phyloP scores from a whole-genome alignment of 1,139 yeast genomes.

The Kodamaea plutei region DNA sequence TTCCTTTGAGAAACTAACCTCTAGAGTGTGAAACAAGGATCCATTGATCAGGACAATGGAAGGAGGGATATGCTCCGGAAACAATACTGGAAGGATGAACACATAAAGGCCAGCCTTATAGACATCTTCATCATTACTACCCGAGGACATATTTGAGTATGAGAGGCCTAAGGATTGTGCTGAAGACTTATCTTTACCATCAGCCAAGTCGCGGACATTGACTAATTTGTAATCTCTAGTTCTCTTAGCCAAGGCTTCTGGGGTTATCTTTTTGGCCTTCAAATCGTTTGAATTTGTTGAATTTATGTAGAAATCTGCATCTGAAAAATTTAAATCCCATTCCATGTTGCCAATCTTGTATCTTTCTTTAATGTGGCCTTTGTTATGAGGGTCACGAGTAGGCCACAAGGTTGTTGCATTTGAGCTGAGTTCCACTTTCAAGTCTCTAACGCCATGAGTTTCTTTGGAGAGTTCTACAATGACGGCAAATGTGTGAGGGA shows the following conservation, averaged over 20 bases:
- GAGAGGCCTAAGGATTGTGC: too few species aligned
- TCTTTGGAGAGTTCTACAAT: slow-evolving; percentile 39
- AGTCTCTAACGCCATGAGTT: slow-evolving; percentile 22
- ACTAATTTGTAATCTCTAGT: slow-evolving; percentile 34
- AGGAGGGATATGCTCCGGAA: slow-evolving; percentile 73
- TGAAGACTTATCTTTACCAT: slow-evolving; percentile 10
- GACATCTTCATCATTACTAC: slow-evolving; percentile 12
- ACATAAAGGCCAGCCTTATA: slow-evolving; percentile 76
- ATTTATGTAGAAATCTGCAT: slow-evolving; percentile 47
- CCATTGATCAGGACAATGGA: slow-evolving; percentile 58
- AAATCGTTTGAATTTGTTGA: slow-evolving; percentile 34
- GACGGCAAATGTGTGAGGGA: slow-evolving; percentile 47
- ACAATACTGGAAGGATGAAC: slow-evolving; percentile 65
- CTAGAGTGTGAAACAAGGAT: slow-evolving; percentile 34
- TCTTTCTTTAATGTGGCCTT: slow-evolving; percentile 37
- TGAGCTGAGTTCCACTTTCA: slow-evolving; percentile 33
- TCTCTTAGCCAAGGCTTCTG: slow-evolving; percentile 34
- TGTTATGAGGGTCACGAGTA: slow-evolving; percentile 49
- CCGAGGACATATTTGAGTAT: not conserved
- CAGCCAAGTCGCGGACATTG: slow-evolving; percentile 19
- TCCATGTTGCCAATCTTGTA: slow-evolving; percentile 46
- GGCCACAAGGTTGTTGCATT: slow-evolving; percentile 48
- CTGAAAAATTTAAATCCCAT: slow-evolving; percentile 42
- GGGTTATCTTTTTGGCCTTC: slow-evolving; percentile 24
- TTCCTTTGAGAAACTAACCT: slow-evolving; percentile 27